These are phyloP conservation scores for Leishmania tropica DNA, from an alignment of 208 protist species.

Conservation along the genomic window DNA sequence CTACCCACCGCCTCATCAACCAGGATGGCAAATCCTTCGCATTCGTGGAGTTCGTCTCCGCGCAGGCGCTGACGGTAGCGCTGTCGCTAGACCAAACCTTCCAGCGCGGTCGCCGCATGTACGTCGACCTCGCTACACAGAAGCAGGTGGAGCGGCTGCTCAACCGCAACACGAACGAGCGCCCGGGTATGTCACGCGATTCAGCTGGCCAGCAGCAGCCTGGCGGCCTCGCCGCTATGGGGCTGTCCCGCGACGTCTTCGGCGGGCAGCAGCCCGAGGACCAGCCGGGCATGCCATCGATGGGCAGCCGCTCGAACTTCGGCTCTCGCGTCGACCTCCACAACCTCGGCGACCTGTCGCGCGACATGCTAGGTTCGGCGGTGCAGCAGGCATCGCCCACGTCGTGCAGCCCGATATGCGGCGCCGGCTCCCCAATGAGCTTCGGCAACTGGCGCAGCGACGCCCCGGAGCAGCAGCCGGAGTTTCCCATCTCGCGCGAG, in stretches of 20 bases:
- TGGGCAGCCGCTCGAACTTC: slow-evolving; percentile 57
- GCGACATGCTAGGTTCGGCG: slow-evolving; percentile 74
- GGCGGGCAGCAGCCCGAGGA: slow-evolving; percentile 56
- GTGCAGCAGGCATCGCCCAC: slow-evolving; percentile 37
- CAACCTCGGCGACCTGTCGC: slow-evolving; percentile 62
- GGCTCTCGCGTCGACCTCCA: slow-evolving; percentile 58
- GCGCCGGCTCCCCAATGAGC: slow-evolving; percentile 39
- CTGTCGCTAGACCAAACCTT: slow-evolving; percentile 66
- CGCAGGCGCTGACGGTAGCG: slow-evolving; percentile 66
- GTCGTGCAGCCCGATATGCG: slow-evolving; percentile 24
- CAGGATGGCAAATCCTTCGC: slow-evolving; percentile 85
- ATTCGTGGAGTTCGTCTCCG: slow-evolving; percentile 82
- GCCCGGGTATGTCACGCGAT: slow-evolving; percentile 46
- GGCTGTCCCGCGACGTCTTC: slow-evolving; percentile 72
- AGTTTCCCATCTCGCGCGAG: slow-evolving; percentile 39
- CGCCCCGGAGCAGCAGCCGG: slow-evolving; percentile 46
- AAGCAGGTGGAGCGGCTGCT: slow-evolving; percentile 84
- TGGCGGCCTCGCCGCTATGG: slow-evolving; percentile 32
- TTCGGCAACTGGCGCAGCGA: slow-evolving; percentile 70
- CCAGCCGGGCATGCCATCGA: slow-evolving; percentile 15
- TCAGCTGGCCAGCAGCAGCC: slow-evolving; percentile 52
- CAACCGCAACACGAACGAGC: slow-evolving; percentile 41
- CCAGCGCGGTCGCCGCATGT: slow-evolving; percentile 69
- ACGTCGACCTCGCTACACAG: slow-evolving; percentile 78
- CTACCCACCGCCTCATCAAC: slow-evolving; percentile 69